Conservation (phyloP, 164 flowering plant species). For the Liquidambar formosana region DNA sequence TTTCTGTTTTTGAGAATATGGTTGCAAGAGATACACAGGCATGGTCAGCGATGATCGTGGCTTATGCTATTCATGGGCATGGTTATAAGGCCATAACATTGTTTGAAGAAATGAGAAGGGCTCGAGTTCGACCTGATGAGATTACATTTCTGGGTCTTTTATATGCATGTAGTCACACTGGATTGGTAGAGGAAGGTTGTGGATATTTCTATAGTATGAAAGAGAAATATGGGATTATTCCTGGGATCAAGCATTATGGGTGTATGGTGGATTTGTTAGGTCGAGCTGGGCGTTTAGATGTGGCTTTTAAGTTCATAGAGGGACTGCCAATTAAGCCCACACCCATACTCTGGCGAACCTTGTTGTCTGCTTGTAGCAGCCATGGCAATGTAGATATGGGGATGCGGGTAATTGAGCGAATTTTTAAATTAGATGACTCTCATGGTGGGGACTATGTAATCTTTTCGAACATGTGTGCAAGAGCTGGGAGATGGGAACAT, state of each 20-base stretch:
- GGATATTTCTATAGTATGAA: slow-evolving; percentile 52
- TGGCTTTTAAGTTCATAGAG: slow-evolving; percentile 60
- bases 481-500: slow-evolving; percentile 68
- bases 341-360: slow-evolving; percentile 67
- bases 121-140: slow-evolving; percentile 45
- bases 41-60: slow-evolving; percentile 73
- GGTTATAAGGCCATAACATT: slow-evolving; percentile 45
- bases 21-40: slow-evolving; percentile 53
- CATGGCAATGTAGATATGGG: slow-evolving; percentile 61
- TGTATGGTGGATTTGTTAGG: slow-evolving; percentile 74
- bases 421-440: slow-evolving; percentile 55
- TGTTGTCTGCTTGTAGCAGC: slow-evolving; percentile 64
- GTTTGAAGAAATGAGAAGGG: slow-evolving; percentile 57
- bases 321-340: slow-evolving; percentile 59
- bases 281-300: slow-evolving; percentile 58
- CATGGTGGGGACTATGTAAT: slow-evolving; percentile 81
- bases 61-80: slow-evolving; percentile 65
- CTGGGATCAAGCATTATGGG: slow-evolving; percentile 70
- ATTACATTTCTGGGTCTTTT: slow-evolving; percentile 68
- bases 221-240: slow-evolving; percentile 40
- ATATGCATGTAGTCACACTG: slow-evolving; percentile 67
- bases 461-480: slow-evolving; percentile 66
- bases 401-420: slow-evolving; percentile 41
- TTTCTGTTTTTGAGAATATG: slow-evolving; percentile 50
- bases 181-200: slow-evolving; percentile 58